phyloP scores from a whole-genome alignment of 345 rosid genomes.

The Arabidopsis arenosa region DNA sequence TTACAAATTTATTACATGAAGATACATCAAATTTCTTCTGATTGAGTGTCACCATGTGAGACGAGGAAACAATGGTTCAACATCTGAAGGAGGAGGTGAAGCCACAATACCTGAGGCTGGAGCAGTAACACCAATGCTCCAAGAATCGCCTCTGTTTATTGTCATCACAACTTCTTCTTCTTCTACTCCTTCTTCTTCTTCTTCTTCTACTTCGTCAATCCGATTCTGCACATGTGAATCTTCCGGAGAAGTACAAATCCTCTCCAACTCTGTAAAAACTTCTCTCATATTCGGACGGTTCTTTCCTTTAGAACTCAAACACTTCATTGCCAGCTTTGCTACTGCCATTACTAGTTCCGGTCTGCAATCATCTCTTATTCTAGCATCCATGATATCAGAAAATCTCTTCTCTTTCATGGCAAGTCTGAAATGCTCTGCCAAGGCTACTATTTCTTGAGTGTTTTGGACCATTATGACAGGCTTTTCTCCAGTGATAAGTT shows the following conservation, averaged over 20 bases:
- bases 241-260: constrained; percentile 10
- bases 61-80: constrained; percentile 36
- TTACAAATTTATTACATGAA: not conserved
- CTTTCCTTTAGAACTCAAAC: constrained; percentile 57
- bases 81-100: constrained; percentile 27
- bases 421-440: constrained; percentile 52
- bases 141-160: not conserved
- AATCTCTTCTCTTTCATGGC: constrained; percentile 52
- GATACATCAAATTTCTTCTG: not conserved
- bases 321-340: constrained; percentile 53
- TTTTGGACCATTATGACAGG: constrained; percentile 47
- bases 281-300: constrained; percentile 62
- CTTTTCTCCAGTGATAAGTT: constrained; percentile 26
- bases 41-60: constrained; percentile 23
- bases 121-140: constrained; percentile 22
- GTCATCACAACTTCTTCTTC: constrained; percentile 1
- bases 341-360: constrained; percentile 55
- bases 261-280: constrained; percentile 53
- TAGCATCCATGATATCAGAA: constrained; percentile 49
- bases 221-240: not conserved
- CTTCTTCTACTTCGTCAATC: not conserved
- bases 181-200: too few relatives aligned
- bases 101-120: constrained; percentile 9
- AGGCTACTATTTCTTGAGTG: constrained; percentile 49
- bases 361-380: constrained; percentile 50